These are phyloP conservation scores for Glebionis coronaria DNA, from an alignment of 129 eudicot species.

Conservation along the genomic window DNA sequence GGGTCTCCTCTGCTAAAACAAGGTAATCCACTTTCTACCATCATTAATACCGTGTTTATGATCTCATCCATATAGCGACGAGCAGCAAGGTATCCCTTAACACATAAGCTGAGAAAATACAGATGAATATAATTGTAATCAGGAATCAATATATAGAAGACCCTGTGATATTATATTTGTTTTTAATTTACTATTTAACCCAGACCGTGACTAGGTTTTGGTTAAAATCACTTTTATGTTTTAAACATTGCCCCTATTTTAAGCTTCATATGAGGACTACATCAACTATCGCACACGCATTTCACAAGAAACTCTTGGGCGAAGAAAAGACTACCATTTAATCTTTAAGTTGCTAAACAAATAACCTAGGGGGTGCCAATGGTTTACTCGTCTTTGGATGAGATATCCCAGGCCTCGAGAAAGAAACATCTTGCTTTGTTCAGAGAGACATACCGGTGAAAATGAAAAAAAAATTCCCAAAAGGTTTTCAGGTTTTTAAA, in stretches of 20 bases:
- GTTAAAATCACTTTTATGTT: background rate
- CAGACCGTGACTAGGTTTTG: no score
- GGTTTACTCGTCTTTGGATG: background rate
- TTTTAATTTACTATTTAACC: no score
- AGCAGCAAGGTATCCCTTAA: conserved; percentile 97
- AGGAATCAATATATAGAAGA: no score
- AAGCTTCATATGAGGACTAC: background rate
- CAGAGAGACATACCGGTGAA: background rate
- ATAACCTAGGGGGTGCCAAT: background rate
- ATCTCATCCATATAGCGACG: conserved; percentile 95
- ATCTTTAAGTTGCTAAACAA: background rate
- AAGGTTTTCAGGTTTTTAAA: background rate
- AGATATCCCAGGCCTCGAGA: no score
- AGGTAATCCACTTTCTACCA: conserved; percentile 96
- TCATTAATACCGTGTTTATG: conserved; percentile 72
- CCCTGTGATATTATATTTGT: background rate
- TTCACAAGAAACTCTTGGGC: no score
- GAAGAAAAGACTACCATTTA: background rate
- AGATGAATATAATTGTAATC: conserved; percentile 1
- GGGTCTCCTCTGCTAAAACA: conserved; percentile 99
- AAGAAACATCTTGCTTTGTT: no score
- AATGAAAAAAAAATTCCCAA: background rate
- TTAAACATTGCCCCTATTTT: background rate
- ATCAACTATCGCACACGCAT: background rate
- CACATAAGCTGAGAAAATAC: conserved; percentile 65